phyloP scores from a whole-genome alignment of 208 protist genomes.

The Trypanosoma grayi region DNA sequence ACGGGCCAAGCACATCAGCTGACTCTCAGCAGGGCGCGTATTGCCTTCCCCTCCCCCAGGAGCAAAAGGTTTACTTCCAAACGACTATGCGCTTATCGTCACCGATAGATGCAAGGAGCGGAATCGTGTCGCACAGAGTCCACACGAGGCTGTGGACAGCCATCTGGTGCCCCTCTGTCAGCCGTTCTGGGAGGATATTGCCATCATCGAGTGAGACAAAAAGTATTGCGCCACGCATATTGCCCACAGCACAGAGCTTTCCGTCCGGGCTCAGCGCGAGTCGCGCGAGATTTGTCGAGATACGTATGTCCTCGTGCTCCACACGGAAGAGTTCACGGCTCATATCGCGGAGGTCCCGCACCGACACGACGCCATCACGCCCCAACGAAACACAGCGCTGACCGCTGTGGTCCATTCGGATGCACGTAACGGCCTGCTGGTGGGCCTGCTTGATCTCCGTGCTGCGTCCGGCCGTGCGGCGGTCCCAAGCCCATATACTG shows the following conservation, averaged over 20 bases:
- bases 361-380: conserved; percentile 46
- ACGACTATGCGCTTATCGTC: conserved; percentile 36
- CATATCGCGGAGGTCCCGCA: conserved; percentile 63
- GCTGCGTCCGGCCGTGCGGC: conserved; percentile 29
- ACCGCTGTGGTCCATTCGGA: conserved; percentile 37
- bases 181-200: neutral
- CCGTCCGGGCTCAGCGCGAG: conserved; percentile 42
- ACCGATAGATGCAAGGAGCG: conserved; percentile 30
- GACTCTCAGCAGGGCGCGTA: too few relatives aligned
- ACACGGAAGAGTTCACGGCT: conserved; percentile 32
- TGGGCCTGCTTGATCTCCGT: conserved; percentile 42
- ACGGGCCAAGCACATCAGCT: too few relatives aligned
- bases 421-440: conserved; percentile 51
- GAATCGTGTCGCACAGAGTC: conserved; percentile 25
- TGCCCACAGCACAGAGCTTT: conserved; percentile 51
- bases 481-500: conserved; percentile 57
- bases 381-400: conserved; percentile 60
- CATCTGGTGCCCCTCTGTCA: conserved; percentile 14
- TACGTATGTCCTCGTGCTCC: conserved; percentile 29
- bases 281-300: conserved; percentile 55
- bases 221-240: conserved; percentile 21
- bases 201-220: conserved; percentile 14
- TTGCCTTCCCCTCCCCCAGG: too few relatives aligned
- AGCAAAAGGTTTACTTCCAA: conserved; percentile 41
- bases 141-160: conserved; percentile 41